phyloP scores from a whole-genome alignment of 306 rosid genomes.

The Lotus japonicus region DNA sequence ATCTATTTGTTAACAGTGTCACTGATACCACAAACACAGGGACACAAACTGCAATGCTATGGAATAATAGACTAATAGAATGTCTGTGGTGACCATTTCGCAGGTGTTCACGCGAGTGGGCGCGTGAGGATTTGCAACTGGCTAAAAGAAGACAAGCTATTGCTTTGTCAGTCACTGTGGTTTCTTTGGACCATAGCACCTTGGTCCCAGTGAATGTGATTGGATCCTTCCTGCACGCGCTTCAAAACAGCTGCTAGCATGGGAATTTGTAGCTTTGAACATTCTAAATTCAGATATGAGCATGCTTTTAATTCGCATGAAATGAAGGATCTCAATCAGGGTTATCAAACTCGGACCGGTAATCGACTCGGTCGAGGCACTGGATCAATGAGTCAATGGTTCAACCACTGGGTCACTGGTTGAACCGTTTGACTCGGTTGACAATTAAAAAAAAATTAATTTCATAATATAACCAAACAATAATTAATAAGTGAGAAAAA shows the following conservation, averaged over 20 bases:
- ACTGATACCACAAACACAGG: neutral
- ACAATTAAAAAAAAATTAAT: no score
- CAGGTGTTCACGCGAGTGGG: constrained; percentile 26
- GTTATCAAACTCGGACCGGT: no score
- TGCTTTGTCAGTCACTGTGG: constrained; percentile 46
- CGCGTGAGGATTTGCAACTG: constrained; percentile 13
- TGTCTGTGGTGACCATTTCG: constrained; percentile 28
- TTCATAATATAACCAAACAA: no score
- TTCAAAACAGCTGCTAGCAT: constrained; percentile 32
- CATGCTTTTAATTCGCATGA: neutral
- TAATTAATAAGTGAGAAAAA: no score
- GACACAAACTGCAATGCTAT: constrained; percentile 25
- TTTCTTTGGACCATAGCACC: constrained; percentile 19
- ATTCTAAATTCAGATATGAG: constrained; percentile 16
- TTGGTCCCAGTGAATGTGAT: constrained; percentile 30
- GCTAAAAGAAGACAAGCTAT: constrained; percentile 29
- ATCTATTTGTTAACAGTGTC: constrained; percentile 2
- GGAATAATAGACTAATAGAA: constrained; percentile 17
- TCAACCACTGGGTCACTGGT: no score
- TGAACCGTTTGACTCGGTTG: no score
- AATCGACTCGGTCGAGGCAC: no score
- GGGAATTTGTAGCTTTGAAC: constrained; percentile 40
- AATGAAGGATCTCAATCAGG: no score
- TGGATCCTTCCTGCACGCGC: constrained; percentile 44
- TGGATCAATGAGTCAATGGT: no score